Conservation (phyloP, 768 basidiomycete genomes). For the Dacryopinax primogenitus region DNA sequence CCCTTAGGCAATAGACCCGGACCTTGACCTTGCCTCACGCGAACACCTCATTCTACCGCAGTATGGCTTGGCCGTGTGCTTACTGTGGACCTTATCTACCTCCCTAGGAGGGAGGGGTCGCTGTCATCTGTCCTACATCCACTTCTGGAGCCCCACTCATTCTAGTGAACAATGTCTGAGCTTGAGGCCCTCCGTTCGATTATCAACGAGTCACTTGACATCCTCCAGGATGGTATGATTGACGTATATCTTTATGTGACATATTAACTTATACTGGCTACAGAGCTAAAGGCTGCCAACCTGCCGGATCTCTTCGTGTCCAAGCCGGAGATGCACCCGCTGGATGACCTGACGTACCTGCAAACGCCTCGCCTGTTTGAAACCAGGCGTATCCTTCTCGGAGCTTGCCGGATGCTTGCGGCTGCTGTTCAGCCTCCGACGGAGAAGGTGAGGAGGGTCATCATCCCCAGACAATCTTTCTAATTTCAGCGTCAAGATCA, state of each 20-base stretch:
- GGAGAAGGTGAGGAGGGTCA: neutral
- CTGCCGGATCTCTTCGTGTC: neutral
- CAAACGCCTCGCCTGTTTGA: slow-evolving; percentile 3
- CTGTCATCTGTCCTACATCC: neutral
- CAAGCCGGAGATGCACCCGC: neutral
- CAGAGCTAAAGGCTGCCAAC: neutral
- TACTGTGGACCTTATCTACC: neutral
- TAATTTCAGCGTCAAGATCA: neutral
- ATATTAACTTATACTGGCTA: neutral
- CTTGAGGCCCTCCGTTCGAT: neutral
- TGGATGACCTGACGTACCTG: neutral
- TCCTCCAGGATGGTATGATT: neutral
- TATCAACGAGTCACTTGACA: neutral
- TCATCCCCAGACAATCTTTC: neutral
- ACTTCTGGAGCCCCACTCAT: neutral
- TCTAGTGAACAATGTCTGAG: neutral
- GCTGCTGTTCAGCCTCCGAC: slow-evolving; percentile 1
- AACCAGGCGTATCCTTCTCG: neutral
- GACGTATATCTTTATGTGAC: neutral
- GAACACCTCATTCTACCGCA: neutral
- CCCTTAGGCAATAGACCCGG: neutral
- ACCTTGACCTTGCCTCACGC: neutral
- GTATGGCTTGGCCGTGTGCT: neutral
- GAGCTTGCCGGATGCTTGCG: neutral
- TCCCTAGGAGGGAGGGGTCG: neutral